Base-by-base conservation (phyloP, 2,329 filamentous ascomycete species). In the Xylaria digitata region DNA sequence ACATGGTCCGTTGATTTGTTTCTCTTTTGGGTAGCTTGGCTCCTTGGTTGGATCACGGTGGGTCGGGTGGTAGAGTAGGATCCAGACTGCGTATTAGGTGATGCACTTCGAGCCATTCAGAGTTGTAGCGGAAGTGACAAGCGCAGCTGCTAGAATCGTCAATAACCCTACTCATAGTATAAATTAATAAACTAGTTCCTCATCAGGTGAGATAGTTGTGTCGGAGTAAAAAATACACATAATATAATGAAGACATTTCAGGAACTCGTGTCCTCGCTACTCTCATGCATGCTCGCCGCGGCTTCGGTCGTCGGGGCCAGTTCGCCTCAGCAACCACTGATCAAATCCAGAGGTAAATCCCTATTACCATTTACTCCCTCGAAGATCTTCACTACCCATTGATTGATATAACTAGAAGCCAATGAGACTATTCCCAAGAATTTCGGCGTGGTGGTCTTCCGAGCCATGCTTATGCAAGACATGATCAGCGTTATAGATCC, bases 401-500 rank as follows among this genome's bases (percentile, higher is more conserved):
- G 1, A 54, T 21, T 32, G n/a, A 50, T 4, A 46, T 1, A 19
- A 13, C 32, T 15, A 64, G 50, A 50, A 42, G 53, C 48, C 17
- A 68, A 67, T 23, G 58, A 59, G 40, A 70, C 62, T 3, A 52
- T 45, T 4, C 61, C 65, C 4, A 64, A 45, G 30, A 68, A 63
- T n/a, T 65, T 60, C 43, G 69, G 48, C 30, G 63, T 65, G 1
- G 43, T 70, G 3, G 23, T 63, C 43, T 69, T 69, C 54, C 59
- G 11, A 30, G 61, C 30, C 13, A 63, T 70, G 49, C n/a, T 66
- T 30, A 53, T 69, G 66, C 63, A 63, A 32, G 69, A 70, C 57
- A 55, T 70, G 60, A 6, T 69, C 32, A 50, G 63, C 4, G 57
- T 67, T 1, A 11, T 46, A 34, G 67, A 70, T 42, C 63, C 66